Percentiles rank a stretch among this genome's conserved stretches.
These are phyloP conservation scores for Penicillium herquei DNA, from an alignment of 495 filamentous ascomycete genomes.

Conservation along the genomic window DNA sequence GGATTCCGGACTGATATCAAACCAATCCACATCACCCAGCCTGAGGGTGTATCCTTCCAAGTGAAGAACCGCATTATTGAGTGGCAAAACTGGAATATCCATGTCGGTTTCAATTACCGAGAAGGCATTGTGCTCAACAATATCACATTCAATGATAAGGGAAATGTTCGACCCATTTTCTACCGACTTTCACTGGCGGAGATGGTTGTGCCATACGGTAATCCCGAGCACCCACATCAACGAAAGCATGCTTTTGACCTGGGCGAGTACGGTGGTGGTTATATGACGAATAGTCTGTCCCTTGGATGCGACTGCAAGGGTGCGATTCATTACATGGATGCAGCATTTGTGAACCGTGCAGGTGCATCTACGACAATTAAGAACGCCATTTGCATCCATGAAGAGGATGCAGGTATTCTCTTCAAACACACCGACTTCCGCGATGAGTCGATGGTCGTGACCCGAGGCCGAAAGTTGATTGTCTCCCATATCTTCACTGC, in stretches of 20 bases:
- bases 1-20: constrained; percentile 81
- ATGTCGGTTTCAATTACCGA: constrained; percentile 73
- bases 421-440: constrained; percentile 87
- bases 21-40: constrained; percentile 94
- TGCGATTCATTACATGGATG: constrained; percentile 70
- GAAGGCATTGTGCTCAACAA: constrained; percentile 88
- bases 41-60: constrained; percentile 90
- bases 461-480: constrained; percentile 68
- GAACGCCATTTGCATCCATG: constrained; percentile 79
- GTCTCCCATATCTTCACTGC: constrained; percentile 64
- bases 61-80: constrained; percentile 72
- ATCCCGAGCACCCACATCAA: constrained; percentile 69
- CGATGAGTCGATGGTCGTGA: constrained; percentile 63
- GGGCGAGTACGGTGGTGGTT: constrained; percentile 70
- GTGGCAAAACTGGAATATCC: constrained; percentile 96
- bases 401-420: constrained; percentile 69
- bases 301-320: constrained; percentile 72
- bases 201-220: constrained; percentile 78
- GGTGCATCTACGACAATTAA: constrained; percentile 61
- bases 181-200: constrained; percentile 69
- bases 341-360: constrained; percentile 50
- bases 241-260: constrained; percentile 79
- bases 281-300: constrained; percentile 73
- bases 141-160: constrained; percentile 83
- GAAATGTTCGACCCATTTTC: constrained; percentile 66